Conservation (phyloP, 2,329 filamentous ascomycete genomes). For the Fusarium mangiferae region DNA sequence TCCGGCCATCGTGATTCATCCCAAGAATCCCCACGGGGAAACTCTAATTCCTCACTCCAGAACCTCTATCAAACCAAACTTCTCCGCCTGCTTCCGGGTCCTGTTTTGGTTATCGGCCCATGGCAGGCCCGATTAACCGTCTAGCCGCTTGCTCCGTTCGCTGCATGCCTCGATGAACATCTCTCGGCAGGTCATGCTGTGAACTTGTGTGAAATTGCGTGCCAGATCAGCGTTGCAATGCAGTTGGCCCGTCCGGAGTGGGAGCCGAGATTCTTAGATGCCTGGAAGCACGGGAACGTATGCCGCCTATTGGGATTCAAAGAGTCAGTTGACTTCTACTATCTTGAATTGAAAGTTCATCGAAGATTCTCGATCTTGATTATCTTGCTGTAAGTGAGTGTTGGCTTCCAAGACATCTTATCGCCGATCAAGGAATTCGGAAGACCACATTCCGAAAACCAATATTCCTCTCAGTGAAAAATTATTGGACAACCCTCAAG, state of each 20-base stretch:
- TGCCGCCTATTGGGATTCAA: not conserved
- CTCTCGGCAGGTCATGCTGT: not conserved
- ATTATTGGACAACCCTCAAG: not conserved
- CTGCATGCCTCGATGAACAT: not conserved
- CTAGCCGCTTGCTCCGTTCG: not conserved
- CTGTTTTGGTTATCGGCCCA: not conserved
- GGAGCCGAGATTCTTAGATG: not conserved
- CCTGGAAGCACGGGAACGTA: not conserved
- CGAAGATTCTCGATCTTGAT: not conserved
- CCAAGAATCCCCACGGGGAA: not conserved
- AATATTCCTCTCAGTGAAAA: not conserved
- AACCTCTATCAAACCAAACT: not conserved
- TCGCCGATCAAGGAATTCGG: slow-evolving; percentile 18
- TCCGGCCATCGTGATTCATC: not conserved
- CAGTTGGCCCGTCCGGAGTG: not conserved
- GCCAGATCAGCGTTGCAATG: slow-evolving; percentile 3
- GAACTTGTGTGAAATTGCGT: not conserved
- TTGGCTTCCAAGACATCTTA: not conserved
- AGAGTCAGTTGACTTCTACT: not conserved
- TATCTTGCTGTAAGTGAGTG: not conserved
- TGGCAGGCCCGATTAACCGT: not conserved
- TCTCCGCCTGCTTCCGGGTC: not conserved
- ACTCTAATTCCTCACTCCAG: not conserved
- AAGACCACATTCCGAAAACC: slow-evolving; percentile 11
- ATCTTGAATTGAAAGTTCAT: not conserved